phyloP scores from a whole-genome alignment of 1,284 basidiomycete genomes.

The Xanthoconium separans region DNA sequence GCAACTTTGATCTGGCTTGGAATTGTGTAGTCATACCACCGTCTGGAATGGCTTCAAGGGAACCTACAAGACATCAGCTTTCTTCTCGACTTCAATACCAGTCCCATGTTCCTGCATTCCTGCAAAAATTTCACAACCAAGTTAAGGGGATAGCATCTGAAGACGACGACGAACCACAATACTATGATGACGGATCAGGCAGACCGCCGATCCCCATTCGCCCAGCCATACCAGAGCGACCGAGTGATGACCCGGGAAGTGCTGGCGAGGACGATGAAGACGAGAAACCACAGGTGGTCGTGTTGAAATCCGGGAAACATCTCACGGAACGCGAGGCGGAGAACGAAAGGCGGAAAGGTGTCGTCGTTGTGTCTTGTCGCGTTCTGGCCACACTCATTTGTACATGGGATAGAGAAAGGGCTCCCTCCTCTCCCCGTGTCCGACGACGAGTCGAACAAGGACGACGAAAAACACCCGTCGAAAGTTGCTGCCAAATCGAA shows the following conservation, averaged over 20 bases:
- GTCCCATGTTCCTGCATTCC: slow-evolving; percentile 52
- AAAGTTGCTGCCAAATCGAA: slow-evolving; percentile 20
- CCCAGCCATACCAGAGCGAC: slow-evolving; percentile 69
- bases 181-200: slow-evolving; percentile 58
- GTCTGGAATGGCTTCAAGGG: slow-evolving; percentile 51
- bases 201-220: slow-evolving; percentile 73
- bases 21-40: neutral
- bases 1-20: slow-evolving; percentile 9
- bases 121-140: slow-evolving; percentile 58
- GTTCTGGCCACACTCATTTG: slow-evolving; percentile 1
- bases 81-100: slow-evolving; percentile 63
- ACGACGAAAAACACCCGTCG: slow-evolving; percentile 6
- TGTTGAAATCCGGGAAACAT: slow-evolving; percentile 83
- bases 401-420: slow-evolving; percentile 45
- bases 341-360: slow-evolving; percentile 74
- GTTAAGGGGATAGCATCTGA: slow-evolving; percentile 51
- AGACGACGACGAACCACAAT: slow-evolving; percentile 37
- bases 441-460: slow-evolving; percentile 16
- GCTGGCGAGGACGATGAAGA: slow-evolving; percentile 74
- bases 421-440: slow-evolving; percentile 40
- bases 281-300: slow-evolving; percentile 84
- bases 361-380: slow-evolving; percentile 21
- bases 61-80: slow-evolving; percentile 65
- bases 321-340: slow-evolving; percentile 72
- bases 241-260: slow-evolving; percentile 70